These are phyloP conservation scores for Xylariaceae sp. DNA, from an alignment of 2,329 filamentous ascomycete species.

Conservation along the genomic window DNA sequence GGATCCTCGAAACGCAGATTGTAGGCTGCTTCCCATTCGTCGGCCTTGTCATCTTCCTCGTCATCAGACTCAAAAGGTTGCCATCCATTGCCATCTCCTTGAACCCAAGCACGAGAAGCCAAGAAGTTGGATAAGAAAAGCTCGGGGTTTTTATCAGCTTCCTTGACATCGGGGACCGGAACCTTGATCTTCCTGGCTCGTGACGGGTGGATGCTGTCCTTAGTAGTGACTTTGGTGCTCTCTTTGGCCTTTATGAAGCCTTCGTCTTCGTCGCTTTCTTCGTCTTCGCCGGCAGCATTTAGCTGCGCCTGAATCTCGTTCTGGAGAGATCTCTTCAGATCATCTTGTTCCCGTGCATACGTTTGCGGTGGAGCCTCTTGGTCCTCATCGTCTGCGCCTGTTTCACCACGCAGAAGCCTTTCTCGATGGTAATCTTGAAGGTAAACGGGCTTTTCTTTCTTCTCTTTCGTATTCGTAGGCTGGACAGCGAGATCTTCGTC, in stretches of 20 bases:
- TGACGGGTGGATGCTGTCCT: slow-evolving; percentile 63
- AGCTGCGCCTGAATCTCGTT: slow-evolving; percentile 76
- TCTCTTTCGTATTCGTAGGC: slow-evolving; percentile 49
- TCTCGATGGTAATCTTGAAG: slow-evolving; percentile 91
- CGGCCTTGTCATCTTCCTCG: slow-evolving; percentile 72
- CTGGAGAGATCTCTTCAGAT: slow-evolving; percentile 78
- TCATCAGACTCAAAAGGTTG: slow-evolving; percentile 93
- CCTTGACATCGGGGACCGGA: slow-evolving; percentile 69
- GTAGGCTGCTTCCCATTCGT: slow-evolving; percentile 90
- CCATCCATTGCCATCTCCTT: slow-evolving; percentile 69
- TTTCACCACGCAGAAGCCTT: slow-evolving; percentile 78
- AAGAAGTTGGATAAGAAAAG: slow-evolving; percentile 95
- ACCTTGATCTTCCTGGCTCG: slow-evolving; percentile 56
- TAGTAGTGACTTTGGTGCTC: slow-evolving; percentile 33
- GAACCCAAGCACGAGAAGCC: slow-evolving; percentile 88
- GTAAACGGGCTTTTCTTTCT: slow-evolving; percentile 84
- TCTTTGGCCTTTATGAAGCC: slow-evolving; percentile 78
- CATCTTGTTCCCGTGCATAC: slow-evolving; percentile 88
- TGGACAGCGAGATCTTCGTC: slow-evolving; percentile 52
- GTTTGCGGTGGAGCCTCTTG: slow-evolving; percentile 65
- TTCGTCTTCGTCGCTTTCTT: slow-evolving; percentile 63
- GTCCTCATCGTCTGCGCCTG: slow-evolving; percentile 64
- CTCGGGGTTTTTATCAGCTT: slow-evolving; percentile 88
- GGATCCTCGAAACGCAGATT: slow-evolving; percentile 97
- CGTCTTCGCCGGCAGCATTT: slow-evolving; percentile 58